Evolutionary conservation across 2,329 filamentous ascomycete genomes (phyloP).

Genomic region (Fusarium sp.): DNA sequence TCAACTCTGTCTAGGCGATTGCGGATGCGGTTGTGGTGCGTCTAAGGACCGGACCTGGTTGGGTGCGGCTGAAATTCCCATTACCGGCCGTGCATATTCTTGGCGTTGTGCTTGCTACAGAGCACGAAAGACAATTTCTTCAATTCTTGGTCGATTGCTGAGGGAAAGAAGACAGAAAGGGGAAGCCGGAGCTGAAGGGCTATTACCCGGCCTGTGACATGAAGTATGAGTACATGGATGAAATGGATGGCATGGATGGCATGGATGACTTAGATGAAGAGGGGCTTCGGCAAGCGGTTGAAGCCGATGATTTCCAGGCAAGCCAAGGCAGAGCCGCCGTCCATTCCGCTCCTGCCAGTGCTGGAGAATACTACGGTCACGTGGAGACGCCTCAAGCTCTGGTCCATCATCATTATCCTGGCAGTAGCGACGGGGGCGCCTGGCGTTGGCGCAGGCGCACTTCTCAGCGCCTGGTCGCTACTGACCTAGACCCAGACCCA

Average conservation of each 20-base stretch:
- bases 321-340: conserved; percentile 12
- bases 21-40: conserved; percentile 14
- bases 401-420: conserved; percentile 23
- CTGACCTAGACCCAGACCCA: conserved; percentile 17
- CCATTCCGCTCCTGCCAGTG: conserved; percentile 13
- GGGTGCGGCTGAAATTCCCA: conserved; percentile 26
- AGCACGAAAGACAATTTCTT: not conserved
- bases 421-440: conserved; percentile 31
- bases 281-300: conserved; percentile 26
- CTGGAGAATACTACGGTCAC: conserved; percentile 28
- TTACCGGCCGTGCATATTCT: conserved; percentile 18
- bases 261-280: conserved; percentile 7
- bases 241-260: not conserved
- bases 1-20: not conserved
- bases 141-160: conserved; percentile 1
- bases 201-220: conserved; percentile 42
- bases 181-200: conserved; percentile 24
- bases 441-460: conserved; percentile 36
- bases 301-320: conserved; percentile 29
- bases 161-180: conserved; percentile 4
- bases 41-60: conserved; percentile 27
- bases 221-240: conserved; percentile 27
- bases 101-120: conserved; percentile 8
- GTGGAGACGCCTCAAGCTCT: conserved; percentile 14
- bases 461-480: conserved; percentile 30